These are phyloP conservation scores for Sphaerulina musiva DNA, from an alignment of 2,329 filamentous ascomycete genomes.

Conservation along the genomic window DNA sequence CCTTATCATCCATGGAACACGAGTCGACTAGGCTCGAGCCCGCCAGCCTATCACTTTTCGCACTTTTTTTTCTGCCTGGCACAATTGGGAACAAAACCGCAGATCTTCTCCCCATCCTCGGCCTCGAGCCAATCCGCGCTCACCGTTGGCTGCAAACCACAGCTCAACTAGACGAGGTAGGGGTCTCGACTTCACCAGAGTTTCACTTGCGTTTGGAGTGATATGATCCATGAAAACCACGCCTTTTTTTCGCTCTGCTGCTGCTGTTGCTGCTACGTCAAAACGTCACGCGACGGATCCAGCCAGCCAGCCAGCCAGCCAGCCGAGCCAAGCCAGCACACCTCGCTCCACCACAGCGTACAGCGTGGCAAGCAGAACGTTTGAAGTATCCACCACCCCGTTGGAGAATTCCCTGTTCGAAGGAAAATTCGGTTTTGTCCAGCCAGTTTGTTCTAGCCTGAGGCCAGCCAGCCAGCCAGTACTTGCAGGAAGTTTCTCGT, in stretches of 20 bases:
- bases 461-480: no score
- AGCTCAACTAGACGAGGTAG: neutral
- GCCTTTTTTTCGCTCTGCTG: no score
- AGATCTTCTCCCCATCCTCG: no score
- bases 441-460: no score
- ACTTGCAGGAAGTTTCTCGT: no score
- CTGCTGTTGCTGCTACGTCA: neutral
- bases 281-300: neutral
- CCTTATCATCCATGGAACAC: conserved; percentile 1
- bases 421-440: neutral
- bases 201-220: conserved; percentile 7
- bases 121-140: conserved; percentile 5
- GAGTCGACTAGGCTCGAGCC: conserved; percentile 6
- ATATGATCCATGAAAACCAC: neutral
- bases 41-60: conserved; percentile 8
- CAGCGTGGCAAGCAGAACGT: neutral
- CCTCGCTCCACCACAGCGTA: no score
- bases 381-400: no score
- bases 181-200: conserved; percentile 4
- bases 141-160: neutral
- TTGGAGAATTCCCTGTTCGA: neutral
- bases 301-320: no score
- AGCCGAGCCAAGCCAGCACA: no score
- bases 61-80: conserved; percentile 5
- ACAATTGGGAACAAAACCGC: conserved; percentile 5